Conservation (phyloP, 2,329 filamentous ascomycete genomes). For the Diplodia mutila region DNA sequence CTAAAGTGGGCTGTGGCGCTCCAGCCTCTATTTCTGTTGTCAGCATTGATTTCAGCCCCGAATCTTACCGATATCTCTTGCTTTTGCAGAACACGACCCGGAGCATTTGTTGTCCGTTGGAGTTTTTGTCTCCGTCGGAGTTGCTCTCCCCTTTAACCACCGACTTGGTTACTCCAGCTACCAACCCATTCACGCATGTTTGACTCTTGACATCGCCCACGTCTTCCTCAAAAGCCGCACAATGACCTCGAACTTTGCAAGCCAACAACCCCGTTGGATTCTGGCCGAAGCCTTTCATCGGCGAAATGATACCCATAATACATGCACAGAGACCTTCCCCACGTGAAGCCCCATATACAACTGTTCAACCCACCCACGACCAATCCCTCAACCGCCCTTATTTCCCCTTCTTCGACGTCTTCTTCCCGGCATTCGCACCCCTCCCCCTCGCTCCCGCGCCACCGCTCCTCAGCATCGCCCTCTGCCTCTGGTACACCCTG, state of each 20-base stretch:
- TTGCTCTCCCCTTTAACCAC: background rate
- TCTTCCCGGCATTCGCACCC: constrained; percentile 35
- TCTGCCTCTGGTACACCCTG: constrained; percentile 41
- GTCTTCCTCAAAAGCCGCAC: background rate
- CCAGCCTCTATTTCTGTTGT: background rate
- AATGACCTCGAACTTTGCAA: background rate
- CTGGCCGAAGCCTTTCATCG: background rate
- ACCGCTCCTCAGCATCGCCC: constrained; percentile 37
- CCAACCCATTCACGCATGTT: background rate
- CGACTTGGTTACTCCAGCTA: background rate
- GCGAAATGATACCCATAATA: constrained; percentile 11
- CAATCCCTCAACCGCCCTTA: background rate
- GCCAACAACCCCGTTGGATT: background rate
- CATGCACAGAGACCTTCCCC: background rate
- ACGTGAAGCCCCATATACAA: background rate
- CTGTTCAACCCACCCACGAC: background rate
- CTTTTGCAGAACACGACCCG: background rate
- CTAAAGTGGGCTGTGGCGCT: constrained; percentile 10
- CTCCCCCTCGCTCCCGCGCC: background rate
- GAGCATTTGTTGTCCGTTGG: background rate
- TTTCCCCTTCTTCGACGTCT: constrained; percentile 29
- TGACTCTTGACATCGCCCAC: background rate
- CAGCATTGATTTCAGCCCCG: background rate
- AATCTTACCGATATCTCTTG: background rate
- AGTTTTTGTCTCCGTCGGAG: background rate